Evolutionary conservation across 208 protist species (phyloP).

Genomic region (Hexamita inflata): DNA sequence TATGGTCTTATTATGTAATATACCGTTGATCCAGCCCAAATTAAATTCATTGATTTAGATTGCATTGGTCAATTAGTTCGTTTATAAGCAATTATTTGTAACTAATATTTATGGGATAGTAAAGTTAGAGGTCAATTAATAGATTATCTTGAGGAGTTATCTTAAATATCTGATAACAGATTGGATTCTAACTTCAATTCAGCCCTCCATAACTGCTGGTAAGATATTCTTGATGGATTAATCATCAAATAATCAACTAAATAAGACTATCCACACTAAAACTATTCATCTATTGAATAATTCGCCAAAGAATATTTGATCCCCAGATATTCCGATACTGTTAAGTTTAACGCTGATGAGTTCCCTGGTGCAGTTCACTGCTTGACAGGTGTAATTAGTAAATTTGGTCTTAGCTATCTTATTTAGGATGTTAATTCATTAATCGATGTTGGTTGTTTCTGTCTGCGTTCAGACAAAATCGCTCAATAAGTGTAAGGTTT

Average conservation of each 20-base stretch:
- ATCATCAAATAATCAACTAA: background rate
- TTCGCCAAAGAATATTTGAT: background rate
- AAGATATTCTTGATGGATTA: background rate
- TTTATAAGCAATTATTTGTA: background rate
- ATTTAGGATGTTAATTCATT: background rate
- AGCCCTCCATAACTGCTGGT: background rate
- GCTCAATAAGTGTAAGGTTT: background rate
- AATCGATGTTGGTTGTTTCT: background rate
- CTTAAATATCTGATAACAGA: background rate
- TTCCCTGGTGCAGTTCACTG: background rate
- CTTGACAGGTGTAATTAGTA: background rate
- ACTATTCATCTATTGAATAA: background rate
- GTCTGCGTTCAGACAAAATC: background rate
- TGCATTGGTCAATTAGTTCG: background rate
- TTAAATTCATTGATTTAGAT: background rate
- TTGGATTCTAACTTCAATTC: background rate
- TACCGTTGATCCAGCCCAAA: background rate
- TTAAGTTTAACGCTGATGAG: background rate
- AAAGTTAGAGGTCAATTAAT: background rate
- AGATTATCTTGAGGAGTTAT: background rate
- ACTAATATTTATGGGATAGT: background rate
- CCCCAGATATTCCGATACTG: background rate
- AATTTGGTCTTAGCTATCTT: background rate
- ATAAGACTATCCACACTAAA: background rate
- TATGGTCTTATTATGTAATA: background rate